Conservation (phyloP, 2,329 filamentous ascomycete species). For the Amauroascus verrucosus region DNA sequence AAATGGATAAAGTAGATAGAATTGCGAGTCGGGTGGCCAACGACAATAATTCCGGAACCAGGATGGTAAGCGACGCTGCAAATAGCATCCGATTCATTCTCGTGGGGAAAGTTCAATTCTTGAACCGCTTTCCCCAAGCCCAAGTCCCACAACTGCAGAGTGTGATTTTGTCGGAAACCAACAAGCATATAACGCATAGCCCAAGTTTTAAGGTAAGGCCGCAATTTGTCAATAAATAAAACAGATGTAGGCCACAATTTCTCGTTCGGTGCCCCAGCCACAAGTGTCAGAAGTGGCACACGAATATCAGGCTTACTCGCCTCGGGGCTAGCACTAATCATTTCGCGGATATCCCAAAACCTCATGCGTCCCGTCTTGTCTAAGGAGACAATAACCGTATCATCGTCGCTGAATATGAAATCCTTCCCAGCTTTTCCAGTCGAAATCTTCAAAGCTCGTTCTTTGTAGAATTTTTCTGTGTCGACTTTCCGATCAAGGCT, state of each 20-base stretch:
- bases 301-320: constrained; percentile 58
- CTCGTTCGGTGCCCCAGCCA: constrained; percentile 74
- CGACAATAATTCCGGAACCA: constrained; percentile 79
- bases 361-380: constrained; percentile 95
- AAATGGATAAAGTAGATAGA: constrained; percentile 95
- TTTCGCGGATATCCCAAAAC: constrained; percentile 91
- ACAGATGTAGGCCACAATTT: constrained; percentile 97
- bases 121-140: constrained; percentile 90
- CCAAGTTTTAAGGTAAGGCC: constrained; percentile 79
- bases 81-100: constrained; percentile 93
- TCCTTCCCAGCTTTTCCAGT: constrained; percentile 98
- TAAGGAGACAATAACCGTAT: constrained; percentile 83
- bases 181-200: constrained; percentile 92
- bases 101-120: constrained; percentile 91
- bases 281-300: constrained; percentile 74
- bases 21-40: constrained; percentile 93
- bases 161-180: constrained; percentile 98
- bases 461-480: constrained; percentile 74
- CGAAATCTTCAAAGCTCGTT: constrained; percentile 84
- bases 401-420: constrained; percentile 94
- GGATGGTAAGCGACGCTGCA: constrained; percentile 95
- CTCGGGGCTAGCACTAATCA: constrained; percentile 45
- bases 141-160: constrained; percentile 95
- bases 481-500: constrained; percentile 55
- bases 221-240: constrained; percentile 88